phyloP scores from a whole-genome alignment of 257 asterid species.

The Przewalskia tangutica region DNA sequence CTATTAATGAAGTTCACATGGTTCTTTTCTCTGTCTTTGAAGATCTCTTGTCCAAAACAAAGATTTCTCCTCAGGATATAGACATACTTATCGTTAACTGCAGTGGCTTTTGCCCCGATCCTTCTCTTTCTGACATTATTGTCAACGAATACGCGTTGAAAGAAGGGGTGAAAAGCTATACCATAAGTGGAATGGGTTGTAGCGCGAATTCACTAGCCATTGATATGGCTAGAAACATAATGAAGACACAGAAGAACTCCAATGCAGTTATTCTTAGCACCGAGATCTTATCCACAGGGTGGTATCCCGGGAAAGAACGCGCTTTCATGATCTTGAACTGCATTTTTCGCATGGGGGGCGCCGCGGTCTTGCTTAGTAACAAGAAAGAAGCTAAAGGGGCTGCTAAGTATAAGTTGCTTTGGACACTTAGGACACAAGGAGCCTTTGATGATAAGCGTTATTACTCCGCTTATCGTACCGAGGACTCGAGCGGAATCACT shows the following conservation, averaged over 20 bases:
- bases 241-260: constrained; percentile 29
- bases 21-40: constrained; percentile 54
- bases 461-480: constrained; percentile 54
- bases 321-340: constrained; percentile 62
- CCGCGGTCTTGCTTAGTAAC: constrained; percentile 54
- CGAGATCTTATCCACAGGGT: constrained; percentile 67
- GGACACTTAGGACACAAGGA: constrained; percentile 46
- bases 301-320: constrained; percentile 65
- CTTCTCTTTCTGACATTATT: constrained; percentile 57
- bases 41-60: constrained; percentile 43
- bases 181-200: constrained; percentile 85
- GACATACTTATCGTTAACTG: constrained; percentile 77
- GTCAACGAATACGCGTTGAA: constrained; percentile 38
- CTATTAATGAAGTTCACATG: constrained; percentile 41
- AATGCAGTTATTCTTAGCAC: constrained; percentile 72
- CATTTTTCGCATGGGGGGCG: constrained; percentile 65
- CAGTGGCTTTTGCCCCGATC: constrained; percentile 83
- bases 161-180: constrained; percentile 59
- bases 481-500: constrained; percentile 64
- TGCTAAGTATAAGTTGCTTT: constrained; percentile 51
- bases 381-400: constrained; percentile 18
- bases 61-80: constrained; percentile 28
- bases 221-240: constrained; percentile 49
- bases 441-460: constrained; percentile 63
- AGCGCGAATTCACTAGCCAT: constrained; percentile 67